phyloP scores from a whole-genome alignment of 2,329 filamentous ascomycete species.

The Alternaria incomplexa region DNA sequence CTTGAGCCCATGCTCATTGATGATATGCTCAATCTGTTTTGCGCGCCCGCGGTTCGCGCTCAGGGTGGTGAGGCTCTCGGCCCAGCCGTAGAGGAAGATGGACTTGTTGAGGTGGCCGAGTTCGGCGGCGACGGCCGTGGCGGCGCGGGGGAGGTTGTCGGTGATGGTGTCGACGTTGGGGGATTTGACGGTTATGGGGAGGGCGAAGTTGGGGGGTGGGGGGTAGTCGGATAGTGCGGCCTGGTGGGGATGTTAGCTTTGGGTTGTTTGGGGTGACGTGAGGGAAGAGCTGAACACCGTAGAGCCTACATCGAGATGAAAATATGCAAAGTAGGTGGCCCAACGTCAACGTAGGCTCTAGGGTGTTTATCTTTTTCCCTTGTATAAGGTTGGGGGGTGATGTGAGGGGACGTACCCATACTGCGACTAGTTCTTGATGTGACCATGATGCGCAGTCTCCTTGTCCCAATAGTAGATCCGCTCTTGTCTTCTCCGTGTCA shows the following conservation, averaged over 20 bases:
- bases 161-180: constrained; percentile 51
- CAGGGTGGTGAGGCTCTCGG: constrained; percentile 66
- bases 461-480: constrained; percentile 63
- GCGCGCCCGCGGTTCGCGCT: constrained; percentile 73
- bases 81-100: constrained; percentile 77
- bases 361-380: too few relatives aligned
- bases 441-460: constrained; percentile 25
- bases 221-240: constrained; percentile 57
- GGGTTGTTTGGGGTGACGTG: neutral
- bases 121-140: constrained; percentile 53
- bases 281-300: too few relatives aligned
- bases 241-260: constrained; percentile 7
- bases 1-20: constrained; percentile 59
- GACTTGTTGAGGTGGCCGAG: constrained; percentile 69
- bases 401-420: constrained; percentile 23
- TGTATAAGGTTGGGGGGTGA: too few relatives aligned
- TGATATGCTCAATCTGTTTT: constrained; percentile 66
- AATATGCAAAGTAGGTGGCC: too few relatives aligned
- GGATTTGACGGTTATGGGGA: constrained; percentile 65
- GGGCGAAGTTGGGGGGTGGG: constrained; percentile 60
- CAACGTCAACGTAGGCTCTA: too few relatives aligned
- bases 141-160: constrained; percentile 52
- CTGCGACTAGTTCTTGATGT: constrained; percentile 18
- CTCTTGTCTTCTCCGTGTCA: constrained; percentile 58
- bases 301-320: too few relatives aligned